Evolutionary conservation across 495 filamentous ascomycete genomes (phyloP).

Genomic region (Podospora sp.): DNA sequence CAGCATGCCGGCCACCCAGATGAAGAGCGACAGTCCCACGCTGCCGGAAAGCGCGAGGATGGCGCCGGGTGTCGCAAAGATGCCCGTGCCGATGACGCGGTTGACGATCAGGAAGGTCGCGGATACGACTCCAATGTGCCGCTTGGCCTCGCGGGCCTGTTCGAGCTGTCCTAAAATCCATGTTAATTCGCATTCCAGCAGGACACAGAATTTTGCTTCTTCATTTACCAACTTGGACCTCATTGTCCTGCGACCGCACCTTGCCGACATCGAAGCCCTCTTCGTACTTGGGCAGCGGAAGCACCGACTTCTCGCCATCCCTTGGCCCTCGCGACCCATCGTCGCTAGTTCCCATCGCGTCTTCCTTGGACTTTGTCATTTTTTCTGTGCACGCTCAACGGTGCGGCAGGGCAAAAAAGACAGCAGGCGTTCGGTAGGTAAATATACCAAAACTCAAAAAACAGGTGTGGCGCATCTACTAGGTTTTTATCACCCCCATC

Average conservation of each 20-base stretch:
- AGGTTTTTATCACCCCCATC: background rate
- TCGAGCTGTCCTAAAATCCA: slow-evolving; percentile 27
- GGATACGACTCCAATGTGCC: slow-evolving; percentile 41
- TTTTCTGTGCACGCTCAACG: background rate
- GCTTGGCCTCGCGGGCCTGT: slow-evolving; percentile 37
- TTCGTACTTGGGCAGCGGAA: background rate
- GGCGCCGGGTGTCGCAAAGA: slow-evolving; percentile 73
- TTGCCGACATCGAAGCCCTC: background rate
- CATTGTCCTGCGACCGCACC: background rate
- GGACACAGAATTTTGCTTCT: background rate
- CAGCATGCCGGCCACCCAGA: slow-evolving; percentile 68
- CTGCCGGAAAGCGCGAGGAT: slow-evolving; percentile 70
- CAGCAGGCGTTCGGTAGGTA: background rate
- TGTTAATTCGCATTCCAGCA: background rate
- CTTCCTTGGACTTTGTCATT: background rate
- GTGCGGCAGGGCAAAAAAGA: background rate
- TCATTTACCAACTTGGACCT: background rate
- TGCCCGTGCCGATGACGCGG: slow-evolving; percentile 78
- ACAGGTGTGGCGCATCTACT: background rate
- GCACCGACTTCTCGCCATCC: background rate
- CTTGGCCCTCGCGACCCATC: background rate
- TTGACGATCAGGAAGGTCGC: slow-evolving; percentile 50
- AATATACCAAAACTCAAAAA: background rate
- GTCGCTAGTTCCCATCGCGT: background rate
- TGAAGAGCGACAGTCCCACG: slow-evolving; percentile 63